These are phyloP conservation scores for Daedaleopsis nitida DNA, from an alignment of 768 basidiomycete species.

Conservation along the genomic window DNA sequence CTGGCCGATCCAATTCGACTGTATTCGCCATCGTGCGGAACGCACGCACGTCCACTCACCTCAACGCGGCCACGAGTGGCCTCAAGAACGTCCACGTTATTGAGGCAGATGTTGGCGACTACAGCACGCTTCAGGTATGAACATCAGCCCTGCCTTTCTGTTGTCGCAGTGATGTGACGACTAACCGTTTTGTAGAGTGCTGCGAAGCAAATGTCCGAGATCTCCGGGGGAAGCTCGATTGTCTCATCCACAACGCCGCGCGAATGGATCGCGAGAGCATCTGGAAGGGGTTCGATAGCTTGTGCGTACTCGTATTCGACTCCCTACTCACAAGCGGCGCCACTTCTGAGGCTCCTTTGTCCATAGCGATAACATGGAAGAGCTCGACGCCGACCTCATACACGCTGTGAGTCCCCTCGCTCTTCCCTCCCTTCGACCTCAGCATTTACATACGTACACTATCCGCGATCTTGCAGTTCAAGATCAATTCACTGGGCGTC, in stretches of 20 bases:
- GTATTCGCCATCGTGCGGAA: constrained; percentile 30
- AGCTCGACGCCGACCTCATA: constrained; percentile 18
- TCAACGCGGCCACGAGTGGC: constrained; percentile 1
- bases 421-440: neutral
- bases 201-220: constrained; percentile 23
- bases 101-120: constrained; percentile 39
- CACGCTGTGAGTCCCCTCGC: constrained; percentile 1
- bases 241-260: constrained; percentile 40
- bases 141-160: neutral
- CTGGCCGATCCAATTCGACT: constrained; percentile 12
- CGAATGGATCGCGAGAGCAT: constrained; percentile 11
- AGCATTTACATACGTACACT: neutral
- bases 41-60: constrained; percentile 6
- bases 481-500: constrained; percentile 38
- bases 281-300: constrained; percentile 20
- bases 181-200: constrained; percentile 3
- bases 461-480: neutral
- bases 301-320: constrained; percentile 20
- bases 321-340: neutral
- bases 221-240: constrained; percentile 35
- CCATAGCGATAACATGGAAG: constrained; percentile 10
- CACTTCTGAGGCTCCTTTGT: neutral
- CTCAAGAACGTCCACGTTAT: constrained; percentile 35
- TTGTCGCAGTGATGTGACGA: neutral
- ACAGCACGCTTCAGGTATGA: constrained; percentile 32